Evolutionary conservation across 2,329 filamentous ascomycete species (phyloP), one percentile per base, ranked within the genome.

Genomic region (Fusarium zealandicum): DNA sequence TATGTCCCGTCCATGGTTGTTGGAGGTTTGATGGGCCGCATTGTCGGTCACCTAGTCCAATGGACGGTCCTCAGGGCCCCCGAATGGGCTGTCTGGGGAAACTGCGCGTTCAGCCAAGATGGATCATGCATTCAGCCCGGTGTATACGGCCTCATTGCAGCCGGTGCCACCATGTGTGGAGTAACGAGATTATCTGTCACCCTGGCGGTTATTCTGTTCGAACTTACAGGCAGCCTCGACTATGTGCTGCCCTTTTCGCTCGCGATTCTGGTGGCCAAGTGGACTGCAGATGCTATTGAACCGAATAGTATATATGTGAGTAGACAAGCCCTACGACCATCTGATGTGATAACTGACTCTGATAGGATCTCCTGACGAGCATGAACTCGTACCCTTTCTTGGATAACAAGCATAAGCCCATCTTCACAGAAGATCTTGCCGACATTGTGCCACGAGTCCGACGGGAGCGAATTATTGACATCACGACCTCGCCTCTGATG

Each of bases 1-100:
- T 99, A 99, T 67, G 93, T 99, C 2, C 95, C 95, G 3, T 97
- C 93, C 66, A 99, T 99, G 95, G 95, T 98, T 22, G 92, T 98
- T 14, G 95, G 95, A 61, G 95, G 95, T 68, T 78, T 99, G 14
- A 88, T 96, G 78, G 93, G 93, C 25, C 87, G 93, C 7, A 87
- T 95, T 37, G 84, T 96, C 11, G 95, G 95, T 1, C 95, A 98
- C 71, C 73, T 87, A 6, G 86, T 93, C 0, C 93, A 98, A 71
- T 92, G 90, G 75, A 74, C 90, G 45, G 92, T 93, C 6, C 80
- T 96, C 51, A 82, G 82, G 25, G 90, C 87, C 68, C 90, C 92
- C 0, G 76, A 86, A 48, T 89, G 87, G 69, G 78, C 84, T 12
- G 75, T 97, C 6, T 97, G 93, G 77, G 84, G 86, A 16, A 80